Evolutionary conservation across 116 monocot genomes (phyloP), one percentile per base, ranked within the genome.

Genomic region (Dioscorea cayenensis): DNA sequence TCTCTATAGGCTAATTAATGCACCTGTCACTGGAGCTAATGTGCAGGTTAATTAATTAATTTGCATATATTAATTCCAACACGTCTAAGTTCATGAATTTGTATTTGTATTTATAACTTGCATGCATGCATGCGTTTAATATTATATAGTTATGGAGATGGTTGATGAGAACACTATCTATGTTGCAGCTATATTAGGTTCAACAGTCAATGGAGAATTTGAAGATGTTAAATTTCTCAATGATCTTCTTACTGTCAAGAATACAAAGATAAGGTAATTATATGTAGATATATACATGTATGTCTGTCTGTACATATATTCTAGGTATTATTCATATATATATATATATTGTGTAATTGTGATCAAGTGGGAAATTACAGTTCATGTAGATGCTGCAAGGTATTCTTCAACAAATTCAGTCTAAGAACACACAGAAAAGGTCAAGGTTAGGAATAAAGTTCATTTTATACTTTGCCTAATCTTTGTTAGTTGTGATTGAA

Each of bases 81-180:
- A 58, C 5, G 9, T 38, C 38, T 38, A 38, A 10, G 1, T 43
- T 43, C 43, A 43, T 8, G 32, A 0, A 32, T 32, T 32, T 32
- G 1, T 23, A 18, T 65, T 65, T 65, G 28, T 35, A 36, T 65
- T 35, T 25, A 29, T 11, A 36, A 6, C 36, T 16, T 29, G 2
- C 32, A 65, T 55, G 62, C 23, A 62, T 22, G 10, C 18, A 22
- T 21, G 21, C 19, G 14, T 59, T 7, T 0, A 59, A 59, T 36
- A 14, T 35, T 60, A 6, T n/a, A 20, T 66, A 95, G 95, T 92
- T 0, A 87, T 92, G 13, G 89, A 95, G 22, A 63, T 92, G 78
- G 92, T 92, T n/a, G 92, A 95, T 55, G 95, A 95, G 80, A 95
- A 95, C 72, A 92, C 95, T 60, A 92, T 95, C 16, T 92, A 92